Evolutionary conservation across 2,329 filamentous ascomycete genomes (phyloP), one percentile per base, ranked within the genome.

Genomic region (Verruconis gallopava): DNA sequence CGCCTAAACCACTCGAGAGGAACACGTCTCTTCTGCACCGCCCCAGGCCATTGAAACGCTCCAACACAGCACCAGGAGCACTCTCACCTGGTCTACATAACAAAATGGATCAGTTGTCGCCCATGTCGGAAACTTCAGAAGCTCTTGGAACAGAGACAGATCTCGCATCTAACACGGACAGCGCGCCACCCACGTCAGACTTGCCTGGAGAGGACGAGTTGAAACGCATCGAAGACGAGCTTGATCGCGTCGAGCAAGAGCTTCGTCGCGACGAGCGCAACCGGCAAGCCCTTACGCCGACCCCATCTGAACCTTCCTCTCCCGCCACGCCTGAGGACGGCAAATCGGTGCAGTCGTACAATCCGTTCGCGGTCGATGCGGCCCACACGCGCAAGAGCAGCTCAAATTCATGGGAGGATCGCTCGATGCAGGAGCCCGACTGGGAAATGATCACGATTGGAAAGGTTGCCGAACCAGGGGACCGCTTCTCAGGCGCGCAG

Each of bases 401-500:
- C n/a, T n/a, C n/a, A 19, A 21, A 35, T 4, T 25, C 36, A 35
- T 37, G 42, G 18, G 21, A 22, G 28, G 36, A 43, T 4, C 19
- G 20, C 5, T 14, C 14, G 35, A 12, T 30, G 13, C 19, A 22
- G 5, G 42, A 44, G 17, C 42, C 38, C 5, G 18, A 17, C 14
- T 44, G 42, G 42, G 42, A 44, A 22, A 44, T 44, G 42, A 44
- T 44, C 15, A 44, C 39, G 13, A 34, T 43, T 4, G 41, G 41
- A 14, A 43, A 43, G 22, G 22, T 38, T 20, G 14, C 30, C 13
- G 34, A 38, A 21, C 41, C 36, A n/a, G 41, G 41, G 4, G 41
- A 43, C 22, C 2, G 20, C 12, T 25, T 38, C 18, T 36, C 40
- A 5, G 30, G 21, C 13, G 25, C 38, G 22, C 22, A 22, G 3